Evolutionary conservation across 352 stramenopile genomes (phyloP).

Genomic region (Pythium oligandrum): DNA sequence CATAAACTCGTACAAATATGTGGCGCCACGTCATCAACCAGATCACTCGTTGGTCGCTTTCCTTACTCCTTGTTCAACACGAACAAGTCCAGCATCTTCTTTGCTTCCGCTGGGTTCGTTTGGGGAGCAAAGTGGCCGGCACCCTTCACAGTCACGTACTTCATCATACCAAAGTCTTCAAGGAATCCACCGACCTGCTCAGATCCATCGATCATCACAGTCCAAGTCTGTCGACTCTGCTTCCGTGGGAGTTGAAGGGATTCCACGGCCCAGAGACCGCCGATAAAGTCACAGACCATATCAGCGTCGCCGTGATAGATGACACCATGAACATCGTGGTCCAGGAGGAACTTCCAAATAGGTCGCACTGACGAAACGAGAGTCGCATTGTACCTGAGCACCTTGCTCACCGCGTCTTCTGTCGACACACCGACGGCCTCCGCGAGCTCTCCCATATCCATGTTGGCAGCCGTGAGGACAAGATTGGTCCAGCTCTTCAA

Average conservation of each 20-base stretch:
- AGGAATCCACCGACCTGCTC: constrained; percentile 54
- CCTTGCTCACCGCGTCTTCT: constrained; percentile 11
- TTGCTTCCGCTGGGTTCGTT: constrained; percentile 29
- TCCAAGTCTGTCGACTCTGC: constrained; percentile 11
- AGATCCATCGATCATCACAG: constrained; percentile 22
- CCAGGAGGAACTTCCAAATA: constrained; percentile 15
- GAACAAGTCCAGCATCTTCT: constrained; percentile 1
- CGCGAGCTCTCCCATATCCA: constrained; percentile 1
- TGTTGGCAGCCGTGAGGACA: constrained; percentile 27
- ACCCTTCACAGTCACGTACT: constrained; percentile 67
- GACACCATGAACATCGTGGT: constrained; percentile 1
- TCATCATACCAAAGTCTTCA: constrained; percentile 42
- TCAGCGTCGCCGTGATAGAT: constrained; percentile 10
- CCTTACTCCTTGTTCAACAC: neutral
- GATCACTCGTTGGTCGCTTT: no score
- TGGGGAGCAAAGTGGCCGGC: constrained; percentile 57
- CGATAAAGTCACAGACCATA: constrained; percentile 8
- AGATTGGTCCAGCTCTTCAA: constrained; percentile 30
- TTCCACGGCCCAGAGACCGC: constrained; percentile 7
- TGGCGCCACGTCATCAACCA: no score
- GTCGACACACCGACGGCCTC: constrained; percentile 2
- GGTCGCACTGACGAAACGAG: constrained; percentile 17
- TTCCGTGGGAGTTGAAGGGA: constrained; percentile 5
- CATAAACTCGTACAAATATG: no score
- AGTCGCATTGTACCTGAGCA: constrained; percentile 19